Evolutionary conservation across 805 yeast species (phyloP), one percentile per base, ranked within the genome.

Genomic region (Candida incommunis): DNA sequence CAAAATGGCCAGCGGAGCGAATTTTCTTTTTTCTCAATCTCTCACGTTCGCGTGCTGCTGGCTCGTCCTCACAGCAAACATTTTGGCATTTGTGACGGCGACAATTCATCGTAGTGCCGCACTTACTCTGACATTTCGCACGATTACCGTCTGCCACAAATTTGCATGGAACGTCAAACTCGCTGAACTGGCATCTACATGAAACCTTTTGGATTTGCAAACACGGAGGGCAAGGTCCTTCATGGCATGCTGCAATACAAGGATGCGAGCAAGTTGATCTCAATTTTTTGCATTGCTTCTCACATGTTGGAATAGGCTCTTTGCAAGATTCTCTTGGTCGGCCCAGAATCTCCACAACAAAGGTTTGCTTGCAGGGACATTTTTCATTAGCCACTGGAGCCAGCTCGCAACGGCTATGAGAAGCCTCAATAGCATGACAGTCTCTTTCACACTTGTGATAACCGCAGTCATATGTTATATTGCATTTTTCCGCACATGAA

Each of bases 261-360:
- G 49, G 55, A 48, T 72, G 90, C 1, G 95, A 95, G 66, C 96
- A 87, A 0, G 69, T 60, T 34, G 85, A 60, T 4, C 46, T 44
- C 58, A n/a, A 5, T 16, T 81, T 82, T 3, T 71, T 79, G 61
- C 96, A 87, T 0, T 62, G 61, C 2, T 68, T 55, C 4, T 69
- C 77, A 64, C 96, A 87, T 7, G 79, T 75, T 3, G 95, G 92
- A 29, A 86, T 70, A 1, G 86, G 81, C 50, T 85, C 95, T 1
- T 81, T 68, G 62, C 96, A 87, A 24, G 68, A 62, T 0, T 52
- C 53, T 50, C 96, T 70, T 11, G 63, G 59, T 4, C 57, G 50
- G 4, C 61, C 63, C 2, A 62, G 54, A 13, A 72, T 47, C 1
- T 66, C 66, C 1, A 56, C 56, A 7, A 80, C 66, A 3, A 56